These are phyloP conservation scores for Alectoria sarmentosa DNA, from an alignment of 495 filamentous ascomycete species.

Conservation along the genomic window DNA sequence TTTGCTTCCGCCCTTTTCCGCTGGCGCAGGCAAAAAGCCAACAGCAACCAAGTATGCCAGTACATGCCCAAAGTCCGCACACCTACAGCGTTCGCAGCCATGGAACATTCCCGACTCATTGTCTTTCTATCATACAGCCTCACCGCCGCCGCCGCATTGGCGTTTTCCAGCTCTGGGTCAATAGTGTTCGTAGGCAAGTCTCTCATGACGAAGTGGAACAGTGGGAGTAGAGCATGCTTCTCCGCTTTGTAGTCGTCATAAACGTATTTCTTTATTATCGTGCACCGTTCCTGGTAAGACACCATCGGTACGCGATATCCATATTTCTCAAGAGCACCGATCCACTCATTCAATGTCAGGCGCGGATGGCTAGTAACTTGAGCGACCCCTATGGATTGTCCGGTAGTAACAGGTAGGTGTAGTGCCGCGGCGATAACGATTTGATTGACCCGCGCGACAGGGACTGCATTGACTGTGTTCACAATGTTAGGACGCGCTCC, in stretches of 20 bases:
- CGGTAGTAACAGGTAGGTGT: slow-evolving; percentile 44
- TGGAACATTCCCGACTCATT: no score
- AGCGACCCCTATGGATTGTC: slow-evolving; percentile 50
- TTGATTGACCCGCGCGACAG: slow-evolving; percentile 75
- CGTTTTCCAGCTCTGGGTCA: slow-evolving; percentile 74
- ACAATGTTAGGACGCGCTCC: slow-evolving; percentile 61
- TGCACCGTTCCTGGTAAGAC: slow-evolving; percentile 50
- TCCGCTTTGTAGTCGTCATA: slow-evolving; percentile 31
- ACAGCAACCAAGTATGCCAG: no score
- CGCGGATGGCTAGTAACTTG: slow-evolving; percentile 79
- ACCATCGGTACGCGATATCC: slow-evolving; percentile 55
- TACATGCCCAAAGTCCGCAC: no score
- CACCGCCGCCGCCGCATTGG: slow-evolving; percentile 59
- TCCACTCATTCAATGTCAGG: slow-evolving; percentile 70
- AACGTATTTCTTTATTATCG: slow-evolving; percentile 56
- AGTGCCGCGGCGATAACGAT: slow-evolving; percentile 70
- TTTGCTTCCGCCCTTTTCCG: no score
- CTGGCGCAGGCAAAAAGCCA: no score
- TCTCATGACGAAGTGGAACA: slow-evolving; percentile 76
- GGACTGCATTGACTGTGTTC: slow-evolving; percentile 90
- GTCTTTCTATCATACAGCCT: no score
- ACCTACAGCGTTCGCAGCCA: no score
- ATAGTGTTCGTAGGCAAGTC: slow-evolving; percentile 72
- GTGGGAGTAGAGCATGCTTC: slow-evolving; percentile 48
- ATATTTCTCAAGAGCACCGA: slow-evolving; percentile 62